phyloP scores from a whole-genome alignment of 1,284 basidiomycete genomes.

The Chondrostereum purpureum region DNA sequence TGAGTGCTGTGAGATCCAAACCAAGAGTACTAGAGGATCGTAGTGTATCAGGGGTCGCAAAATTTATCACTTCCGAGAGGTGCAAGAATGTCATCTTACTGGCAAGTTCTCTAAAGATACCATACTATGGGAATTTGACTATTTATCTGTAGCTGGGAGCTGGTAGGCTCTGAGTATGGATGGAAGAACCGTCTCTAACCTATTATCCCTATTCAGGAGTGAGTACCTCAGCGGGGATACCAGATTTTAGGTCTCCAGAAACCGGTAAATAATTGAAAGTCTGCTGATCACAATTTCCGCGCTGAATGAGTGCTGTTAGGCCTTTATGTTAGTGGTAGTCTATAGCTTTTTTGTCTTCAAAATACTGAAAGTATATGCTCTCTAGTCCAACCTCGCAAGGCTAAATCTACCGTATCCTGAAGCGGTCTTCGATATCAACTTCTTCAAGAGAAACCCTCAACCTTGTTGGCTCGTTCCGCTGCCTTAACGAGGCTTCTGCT shows the following conservation, averaged over 20 bases:
- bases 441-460: slow-evolving; percentile 64
- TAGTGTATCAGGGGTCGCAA: slow-evolving; percentile 31
- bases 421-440: slow-evolving; percentile 75
- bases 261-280: slow-evolving; percentile 50
- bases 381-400: slow-evolving; percentile 65
- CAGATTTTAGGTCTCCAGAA: slow-evolving; percentile 73
- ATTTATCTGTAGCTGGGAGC: slow-evolving; percentile 45
- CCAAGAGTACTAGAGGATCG: not conserved
- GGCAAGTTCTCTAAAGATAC: slow-evolving; percentile 37
- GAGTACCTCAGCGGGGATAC: slow-evolving; percentile 75
- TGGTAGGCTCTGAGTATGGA: slow-evolving; percentile 36
- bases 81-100: slow-evolving; percentile 68
- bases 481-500: slow-evolving; percentile 2
- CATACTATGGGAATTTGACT: not conserved
- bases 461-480: slow-evolving; percentile 49
- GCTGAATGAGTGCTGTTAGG: slow-evolving; percentile 29
- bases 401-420: slow-evolving; percentile 74
- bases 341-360: no score
- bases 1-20: no score
- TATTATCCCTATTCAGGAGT: slow-evolving; percentile 42
- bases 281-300: no score
- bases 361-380: not conserved
- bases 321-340: slow-evolving; percentile 46
- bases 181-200: no score
- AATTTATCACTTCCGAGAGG: slow-evolving; percentile 60